These are phyloP conservation scores for Cyberlindnera saturnus DNA, from an alignment of 805 yeast species.

Conservation along the genomic window DNA sequence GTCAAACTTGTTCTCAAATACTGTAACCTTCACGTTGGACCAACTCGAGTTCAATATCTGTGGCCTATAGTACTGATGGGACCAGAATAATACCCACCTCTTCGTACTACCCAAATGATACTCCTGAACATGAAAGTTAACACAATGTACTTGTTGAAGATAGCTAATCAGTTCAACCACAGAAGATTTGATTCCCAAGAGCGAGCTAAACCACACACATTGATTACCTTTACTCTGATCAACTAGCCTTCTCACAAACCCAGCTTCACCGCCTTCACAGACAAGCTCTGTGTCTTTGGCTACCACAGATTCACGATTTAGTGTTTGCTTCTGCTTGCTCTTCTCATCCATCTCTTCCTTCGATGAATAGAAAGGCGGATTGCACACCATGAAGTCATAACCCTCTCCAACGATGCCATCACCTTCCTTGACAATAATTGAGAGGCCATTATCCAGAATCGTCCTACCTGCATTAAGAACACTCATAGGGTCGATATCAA, in stretches of 20 bases:
- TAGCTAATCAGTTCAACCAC: conserved; percentile 4
- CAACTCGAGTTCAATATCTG: neutral
- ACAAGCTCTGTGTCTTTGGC: conserved; percentile 35
- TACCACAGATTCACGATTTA: conserved; percentile 19
- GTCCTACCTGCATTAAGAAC: conserved; percentile 25
- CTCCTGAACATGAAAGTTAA: conserved; percentile 14
- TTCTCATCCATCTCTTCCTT: conserved; percentile 26
- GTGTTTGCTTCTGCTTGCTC: conserved; percentile 18
- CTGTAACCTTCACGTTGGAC: conserved; percentile 6
- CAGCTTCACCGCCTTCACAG: conserved; percentile 35
- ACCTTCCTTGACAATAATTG: conserved; percentile 3
- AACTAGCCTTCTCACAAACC: conserved; percentile 32
- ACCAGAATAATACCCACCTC: conserved; percentile 25
- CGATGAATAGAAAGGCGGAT: conserved; percentile 46
- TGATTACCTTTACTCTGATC: conserved; percentile 23
- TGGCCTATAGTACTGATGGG: conserved; percentile 4
- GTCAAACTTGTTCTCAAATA: conserved; percentile 13
- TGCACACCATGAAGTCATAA: conserved; percentile 36
- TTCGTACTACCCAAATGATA: conserved; percentile 19
- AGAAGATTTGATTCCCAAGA: conserved; percentile 27
- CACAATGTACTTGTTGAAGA: neutral
- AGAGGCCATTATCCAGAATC: conserved; percentile 24
- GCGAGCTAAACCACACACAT: conserved; percentile 33
- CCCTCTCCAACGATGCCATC: conserved; percentile 13
- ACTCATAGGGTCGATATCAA: conserved; percentile 35